phyloP scores from a whole-genome alignment of 345 rosid species.

The Dimocarpus longan region DNA sequence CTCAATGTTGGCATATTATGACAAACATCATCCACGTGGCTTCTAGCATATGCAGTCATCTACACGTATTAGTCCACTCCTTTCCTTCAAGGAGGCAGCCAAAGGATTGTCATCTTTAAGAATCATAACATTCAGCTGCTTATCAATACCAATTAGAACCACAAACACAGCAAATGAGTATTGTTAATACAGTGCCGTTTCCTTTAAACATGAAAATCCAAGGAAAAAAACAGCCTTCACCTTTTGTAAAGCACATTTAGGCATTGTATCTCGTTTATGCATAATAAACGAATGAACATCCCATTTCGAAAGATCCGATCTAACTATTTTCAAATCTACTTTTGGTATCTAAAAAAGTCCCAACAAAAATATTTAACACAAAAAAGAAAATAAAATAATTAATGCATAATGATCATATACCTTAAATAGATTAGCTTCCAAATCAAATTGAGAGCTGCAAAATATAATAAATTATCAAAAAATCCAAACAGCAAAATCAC shows the following conservation, averaged over 20 bases:
- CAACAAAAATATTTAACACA: neutral
- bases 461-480: slow-evolving; percentile 15
- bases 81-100: slow-evolving; percentile 38
- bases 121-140: slow-evolving; percentile 54
- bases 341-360: slow-evolving; percentile 5
- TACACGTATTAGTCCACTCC: slow-evolving; percentile 35
- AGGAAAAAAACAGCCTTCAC: slow-evolving; percentile 28
- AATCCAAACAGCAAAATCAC: neutral
- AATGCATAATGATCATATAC: slow-evolving; percentile 30
- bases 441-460: slow-evolving; percentile 85
- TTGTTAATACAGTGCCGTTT: too few relatives aligned
- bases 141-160: slow-evolving; percentile 9
- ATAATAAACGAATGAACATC: slow-evolving; percentile 47
- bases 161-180: slow-evolving; percentile 4
- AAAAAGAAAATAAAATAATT: neutral
- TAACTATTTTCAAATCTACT: slow-evolving; percentile 32
- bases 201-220: too few relatives aligned
- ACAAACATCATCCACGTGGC: neutral
- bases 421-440: slow-evolving; percentile 93
- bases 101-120: slow-evolving; percentile 28
- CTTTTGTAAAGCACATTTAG: slow-evolving; percentile 48
- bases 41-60: slow-evolving; percentile 19
- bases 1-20: slow-evolving; percentile 13
- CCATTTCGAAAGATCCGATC: slow-evolving; percentile 46
- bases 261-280: slow-evolving; percentile 55